Evolutionary conservation across 2,329 filamentous ascomycete genomes (phyloP).

Genomic region (Fusarium falciforme): DNA sequence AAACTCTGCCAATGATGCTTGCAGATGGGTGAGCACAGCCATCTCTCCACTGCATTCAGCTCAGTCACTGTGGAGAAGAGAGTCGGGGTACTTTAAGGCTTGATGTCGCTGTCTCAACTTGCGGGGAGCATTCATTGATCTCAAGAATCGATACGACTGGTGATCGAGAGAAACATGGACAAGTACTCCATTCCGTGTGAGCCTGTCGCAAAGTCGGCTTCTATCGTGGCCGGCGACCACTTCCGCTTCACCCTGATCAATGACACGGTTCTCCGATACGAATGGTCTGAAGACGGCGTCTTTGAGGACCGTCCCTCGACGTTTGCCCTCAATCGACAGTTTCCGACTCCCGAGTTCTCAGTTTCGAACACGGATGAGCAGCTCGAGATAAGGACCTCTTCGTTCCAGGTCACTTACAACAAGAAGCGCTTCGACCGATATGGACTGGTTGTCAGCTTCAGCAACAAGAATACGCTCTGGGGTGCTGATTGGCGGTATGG

Average conservation of each 20-base stretch:
- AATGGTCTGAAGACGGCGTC: slow-evolving; percentile 68
- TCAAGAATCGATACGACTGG: background rate
- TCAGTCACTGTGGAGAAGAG: background rate
- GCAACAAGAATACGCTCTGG: slow-evolving; percentile 57
- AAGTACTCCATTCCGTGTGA: slow-evolving; percentile 32
- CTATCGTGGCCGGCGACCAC: slow-evolving; percentile 41
- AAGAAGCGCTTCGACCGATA: slow-evolving; percentile 64
- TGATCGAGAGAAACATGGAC: slow-evolving; percentile 27
- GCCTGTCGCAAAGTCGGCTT: slow-evolving; percentile 28
- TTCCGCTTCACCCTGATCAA: slow-evolving; percentile 71
- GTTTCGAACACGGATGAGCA: slow-evolving; percentile 57
- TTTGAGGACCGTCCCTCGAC: slow-evolving; percentile 73
- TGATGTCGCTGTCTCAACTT: background rate
- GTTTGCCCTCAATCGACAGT: slow-evolving; percentile 66
- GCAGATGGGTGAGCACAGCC: background rate
- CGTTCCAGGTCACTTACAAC: slow-evolving; percentile 68
- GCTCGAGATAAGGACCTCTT: slow-evolving; percentile 66
- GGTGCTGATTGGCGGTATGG: slow-evolving; percentile 58
- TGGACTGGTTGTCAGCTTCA: slow-evolving; percentile 59
- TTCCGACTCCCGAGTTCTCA: slow-evolving; percentile 58
- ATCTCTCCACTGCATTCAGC: background rate
- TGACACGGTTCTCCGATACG: slow-evolving; percentile 68
- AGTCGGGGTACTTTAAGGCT: background rate
- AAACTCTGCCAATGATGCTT: background rate
- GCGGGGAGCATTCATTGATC: background rate